Base-by-base conservation (phyloP, 1,139 yeast genomes). In the Lodderomyces jiufengensis region DNA sequence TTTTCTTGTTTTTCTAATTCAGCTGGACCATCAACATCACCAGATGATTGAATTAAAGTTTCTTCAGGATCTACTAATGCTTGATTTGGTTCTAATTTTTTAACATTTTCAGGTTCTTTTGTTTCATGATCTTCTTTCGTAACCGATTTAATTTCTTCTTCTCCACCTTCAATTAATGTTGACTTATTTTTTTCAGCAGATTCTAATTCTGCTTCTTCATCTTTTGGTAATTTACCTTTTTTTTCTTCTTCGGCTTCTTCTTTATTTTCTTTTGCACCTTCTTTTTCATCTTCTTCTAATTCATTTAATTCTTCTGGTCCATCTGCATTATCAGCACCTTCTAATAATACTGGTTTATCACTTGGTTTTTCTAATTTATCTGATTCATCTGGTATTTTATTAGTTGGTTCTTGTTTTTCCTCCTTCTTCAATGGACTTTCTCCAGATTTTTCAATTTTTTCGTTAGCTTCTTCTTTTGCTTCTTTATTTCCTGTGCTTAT, bases 151-250 rank as follows among this genome's bases (percentile, higher is more conserved):
- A 11, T 27, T 25, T 27, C 29, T 6, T 35, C 35, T 8, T 18
- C 16, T 12, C 16, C 33, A 4, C 31, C 30, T n/a, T 28, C 34
- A 23, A 31, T 31, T 13, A 35, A 31, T 25, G 26, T 22, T n/a
- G 32, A 22, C 31, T 33, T 27, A 24, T 34, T 34, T 14, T 37
- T 31, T 26, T 37, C 31, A 16, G 38, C 24, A 7, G 34, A 22
- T n/a, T 37, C 31, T 30, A 34, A 22, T 14, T 35, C 34, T 13
- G 39, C 49, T 31, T 44, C 46, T 11, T 35, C 40, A 20, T 37
- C 38, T 22, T 39, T 33, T 5, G 26, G 31, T 29, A 28, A 33
- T 31, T 23, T 27, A 11, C 31, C 24, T 15, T 34, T 39, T 24
- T 41, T 45, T 9, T 34, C 39, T 21, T 38, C 35, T 18, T 39